Evolutionary conservation across 2,329 filamentous ascomycete species (phyloP), one percentile per base, ranked within the genome.

Genomic region (Talaromyces sp.): DNA sequence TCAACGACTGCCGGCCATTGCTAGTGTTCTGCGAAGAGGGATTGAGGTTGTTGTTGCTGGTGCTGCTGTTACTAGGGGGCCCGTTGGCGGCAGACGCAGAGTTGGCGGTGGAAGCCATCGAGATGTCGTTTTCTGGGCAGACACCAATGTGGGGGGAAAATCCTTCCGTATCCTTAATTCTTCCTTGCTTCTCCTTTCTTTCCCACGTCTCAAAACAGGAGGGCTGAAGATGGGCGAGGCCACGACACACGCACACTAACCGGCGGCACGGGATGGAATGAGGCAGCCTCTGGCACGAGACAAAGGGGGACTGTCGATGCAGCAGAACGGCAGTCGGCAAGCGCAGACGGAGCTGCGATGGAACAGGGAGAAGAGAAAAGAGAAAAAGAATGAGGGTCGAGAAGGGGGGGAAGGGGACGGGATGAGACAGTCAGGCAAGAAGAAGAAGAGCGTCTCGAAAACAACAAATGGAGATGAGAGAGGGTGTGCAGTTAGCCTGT

Each of bases 1-100:
- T 82, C 70, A 82, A 71, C 63, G 81, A 78, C 64, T 78, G 71
- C 63, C 78, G 73, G 63, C 69, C 70, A 65, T 70, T 70, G 64
- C 70, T 65, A 60, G 75, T 62, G 64, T 71, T 75, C 57, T 74
- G 75, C 54, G 75, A 66, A 63, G 77, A 67, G 56, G 75, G 62
- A 60, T 74, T 59, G 27, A 68, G 65, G 13, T 52, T 38, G 35
- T 38, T 38, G 35, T 3, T n/a, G 35, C 35, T 38, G 35, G 2
- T 38, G 17, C 17, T 38, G 35, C 35, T 29, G 71, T 75, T 77
- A 70, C 71, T 70, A 63, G 74, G 68, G 55, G 74, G 67, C 64
- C 67, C 73, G 65, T 71, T 76, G 55, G 70, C 70, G 64, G 71
- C 69, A 56, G 74, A 65, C 58, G 69, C 60, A 51, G 75, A 71